Base-by-base conservation (phyloP, 345 rosid species). In the Anastatica hierochuntica region DNA sequence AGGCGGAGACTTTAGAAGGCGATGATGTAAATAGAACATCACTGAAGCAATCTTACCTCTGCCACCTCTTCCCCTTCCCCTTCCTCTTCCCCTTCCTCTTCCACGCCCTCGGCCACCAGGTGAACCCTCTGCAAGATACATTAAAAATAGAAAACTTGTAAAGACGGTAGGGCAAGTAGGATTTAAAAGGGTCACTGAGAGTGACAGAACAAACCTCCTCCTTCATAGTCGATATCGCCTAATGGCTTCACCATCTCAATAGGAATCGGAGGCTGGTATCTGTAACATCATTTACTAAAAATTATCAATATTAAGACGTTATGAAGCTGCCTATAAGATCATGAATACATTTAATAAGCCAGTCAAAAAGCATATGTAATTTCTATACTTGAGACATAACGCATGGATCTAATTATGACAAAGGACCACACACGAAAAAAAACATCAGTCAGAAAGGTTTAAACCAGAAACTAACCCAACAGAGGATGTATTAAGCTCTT, bases 201-300 rank as follows among this genome's bases (percentile, higher is more conserved):
- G 35, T 35, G 20, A 23, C 14, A 5, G 13, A 12, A 51, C 10
- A 6, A 73, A 83, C 94, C 94, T 79, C 71, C 19, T 29, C 67
- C 94, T 60, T 79, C 94, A 55, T 68, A 71, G 43, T 81, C 82
- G 67, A 73, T 37, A 43, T 67, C 72, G 14, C 39, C 62, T 14
- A 34, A 62, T 60, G 67, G 51, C 74, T 68, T 83, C 76, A 81
- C 87, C 71, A 60, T 73, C 18, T 87, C 94, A 40, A 77, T 58
- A 19, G 89, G 82, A 58, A 87, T 65, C 0, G 96, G 94, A 52
- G 76, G 71, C 80, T 87, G 94, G 60, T 87, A 83, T 69, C 94
- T 84, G 61, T 36, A 71, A 13, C 20, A 12, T 45, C 31, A 58
- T 19, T 52, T 38, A 35, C 20, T 19, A 5, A 19, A 24, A n/a